Conservation (phyloP, 495 filamentous ascomycete species). For the Aspergillus kassunensis region DNA sequence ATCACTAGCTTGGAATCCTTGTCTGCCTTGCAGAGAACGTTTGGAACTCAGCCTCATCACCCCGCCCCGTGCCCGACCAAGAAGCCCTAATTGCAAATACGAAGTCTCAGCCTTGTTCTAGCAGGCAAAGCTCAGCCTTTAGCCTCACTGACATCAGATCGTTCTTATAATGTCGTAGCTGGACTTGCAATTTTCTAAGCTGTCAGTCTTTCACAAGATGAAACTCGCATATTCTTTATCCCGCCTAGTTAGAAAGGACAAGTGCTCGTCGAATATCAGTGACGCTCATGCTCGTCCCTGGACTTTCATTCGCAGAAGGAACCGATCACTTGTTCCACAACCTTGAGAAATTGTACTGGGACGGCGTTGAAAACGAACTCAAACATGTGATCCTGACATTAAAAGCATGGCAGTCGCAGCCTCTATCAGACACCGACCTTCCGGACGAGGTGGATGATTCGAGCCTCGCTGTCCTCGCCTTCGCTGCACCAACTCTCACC, state of each 20-base stretch:
- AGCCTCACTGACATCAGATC: no score
- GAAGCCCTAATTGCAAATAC: background rate
- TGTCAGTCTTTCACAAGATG: background rate
- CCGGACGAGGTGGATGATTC: constrained; percentile 1
- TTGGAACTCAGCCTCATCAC: background rate
- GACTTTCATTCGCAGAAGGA: background rate
- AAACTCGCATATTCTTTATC: background rate
- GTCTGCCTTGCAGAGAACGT: no score
- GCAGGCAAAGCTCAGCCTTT: background rate
- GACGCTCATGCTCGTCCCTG: background rate
- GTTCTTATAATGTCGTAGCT: no score
- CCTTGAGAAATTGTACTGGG: constrained; percentile 2
- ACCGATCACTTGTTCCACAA: background rate
- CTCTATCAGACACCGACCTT: background rate
- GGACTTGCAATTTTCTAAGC: background rate
- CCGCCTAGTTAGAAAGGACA: background rate
- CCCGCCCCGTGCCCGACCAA: background rate
- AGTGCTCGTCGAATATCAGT: background rate
- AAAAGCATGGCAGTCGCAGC: background rate
- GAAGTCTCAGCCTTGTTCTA: background rate
- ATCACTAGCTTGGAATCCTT: no score
- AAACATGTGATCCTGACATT: background rate
- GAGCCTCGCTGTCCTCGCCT: constrained; percentile 1
- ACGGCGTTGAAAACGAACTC: background rate
- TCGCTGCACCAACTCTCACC: no score